Evolutionary conservation across 495 filamentous ascomycete genomes (phyloP).

Genomic region (Pseudoneurospora amorphoporcata): DNA sequence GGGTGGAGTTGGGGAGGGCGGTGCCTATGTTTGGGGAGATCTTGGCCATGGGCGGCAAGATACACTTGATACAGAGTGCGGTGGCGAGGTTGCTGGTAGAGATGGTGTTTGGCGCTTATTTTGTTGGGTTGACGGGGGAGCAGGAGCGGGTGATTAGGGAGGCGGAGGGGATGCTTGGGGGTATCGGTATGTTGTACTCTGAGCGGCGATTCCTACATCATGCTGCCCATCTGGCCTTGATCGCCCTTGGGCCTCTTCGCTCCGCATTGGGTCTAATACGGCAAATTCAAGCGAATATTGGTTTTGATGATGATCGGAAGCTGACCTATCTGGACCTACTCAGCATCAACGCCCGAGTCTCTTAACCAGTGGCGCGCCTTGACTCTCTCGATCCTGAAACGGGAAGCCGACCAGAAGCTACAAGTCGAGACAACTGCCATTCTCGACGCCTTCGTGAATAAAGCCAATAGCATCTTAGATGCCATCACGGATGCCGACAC

Average conservation of each 20-base stretch:
- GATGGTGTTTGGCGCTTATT: slow-evolving; percentile 41
- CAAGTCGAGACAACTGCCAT: slow-evolving; percentile 27
- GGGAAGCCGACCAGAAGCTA: slow-evolving; percentile 33
- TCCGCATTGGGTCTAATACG: too few species aligned
- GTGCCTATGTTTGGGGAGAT: slow-evolving; percentile 40
- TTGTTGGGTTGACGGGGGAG: slow-evolving; percentile 38
- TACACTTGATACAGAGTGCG: slow-evolving; percentile 43
- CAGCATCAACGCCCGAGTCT: slow-evolving; percentile 33
- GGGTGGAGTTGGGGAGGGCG: slow-evolving; percentile 29
- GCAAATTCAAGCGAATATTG: background rate
- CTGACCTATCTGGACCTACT: background rate
- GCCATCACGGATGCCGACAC: slow-evolving; percentile 26
- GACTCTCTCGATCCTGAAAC: slow-evolving; percentile 40
- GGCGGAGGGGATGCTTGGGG: slow-evolving; percentile 34
- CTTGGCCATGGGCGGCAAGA: slow-evolving; percentile 35
- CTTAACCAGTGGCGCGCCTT: slow-evolving; percentile 47
- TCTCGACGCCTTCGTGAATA: slow-evolving; percentile 26
- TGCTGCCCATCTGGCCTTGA: too few species aligned
- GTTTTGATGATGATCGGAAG: background rate
- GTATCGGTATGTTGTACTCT: slow-evolving; percentile 28
- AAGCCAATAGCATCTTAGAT: slow-evolving; percentile 30
- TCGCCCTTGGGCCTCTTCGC: too few species aligned
- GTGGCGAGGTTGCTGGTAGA: slow-evolving; percentile 42
- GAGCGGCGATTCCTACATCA: too few species aligned
- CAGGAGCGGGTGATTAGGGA: slow-evolving; percentile 30